Conservation (phyloP, 768 basidiomycete genomes). For the Stropharia rugosoannulata region DNA sequence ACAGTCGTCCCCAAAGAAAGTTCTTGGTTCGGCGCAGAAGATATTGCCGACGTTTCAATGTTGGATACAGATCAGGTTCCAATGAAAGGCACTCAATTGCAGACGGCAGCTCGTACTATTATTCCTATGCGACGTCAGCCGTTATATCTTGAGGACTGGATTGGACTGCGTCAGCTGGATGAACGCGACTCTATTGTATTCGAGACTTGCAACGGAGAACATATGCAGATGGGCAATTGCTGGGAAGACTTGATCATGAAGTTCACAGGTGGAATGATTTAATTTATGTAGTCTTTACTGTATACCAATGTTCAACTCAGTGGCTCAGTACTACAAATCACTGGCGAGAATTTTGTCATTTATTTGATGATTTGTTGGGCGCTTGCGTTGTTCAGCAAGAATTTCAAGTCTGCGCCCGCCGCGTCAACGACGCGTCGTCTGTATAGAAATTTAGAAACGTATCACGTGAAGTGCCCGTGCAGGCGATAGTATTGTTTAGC, state of each 20-base stretch:
- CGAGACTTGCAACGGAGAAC: slow-evolving; percentile 65
- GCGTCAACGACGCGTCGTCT: too few species aligned
- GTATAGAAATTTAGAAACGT: neutral
- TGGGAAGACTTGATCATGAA: slow-evolving; percentile 52
- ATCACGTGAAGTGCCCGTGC: neutral
- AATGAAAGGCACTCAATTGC: neutral
- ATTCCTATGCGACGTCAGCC: slow-evolving; percentile 74
- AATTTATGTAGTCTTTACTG: neutral
- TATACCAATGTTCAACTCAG: neutral
- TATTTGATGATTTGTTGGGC: too few species aligned
- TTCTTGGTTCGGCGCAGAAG: slow-evolving; percentile 82
- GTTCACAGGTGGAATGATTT: slow-evolving; percentile 11
- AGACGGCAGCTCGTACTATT: slow-evolving; percentile 25
- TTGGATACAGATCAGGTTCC: slow-evolving; percentile 27
- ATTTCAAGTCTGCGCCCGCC: too few species aligned
- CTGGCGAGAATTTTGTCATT: too few species aligned
- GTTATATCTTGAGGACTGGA: slow-evolving; percentile 79
- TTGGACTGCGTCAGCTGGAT: slow-evolving; percentile 73
- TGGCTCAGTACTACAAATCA: too few species aligned
- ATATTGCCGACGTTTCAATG: slow-evolving; percentile 35
- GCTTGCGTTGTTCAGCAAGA: too few species aligned
- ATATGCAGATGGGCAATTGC: slow-evolving; percentile 71
- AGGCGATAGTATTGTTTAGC: neutral
- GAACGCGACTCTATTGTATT: slow-evolving; percentile 60
- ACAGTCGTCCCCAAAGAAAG: slow-evolving; percentile 85